Base-by-base conservation (phyloP, 148 eudicot species). In the Nepenthes mirabilis region DNA sequence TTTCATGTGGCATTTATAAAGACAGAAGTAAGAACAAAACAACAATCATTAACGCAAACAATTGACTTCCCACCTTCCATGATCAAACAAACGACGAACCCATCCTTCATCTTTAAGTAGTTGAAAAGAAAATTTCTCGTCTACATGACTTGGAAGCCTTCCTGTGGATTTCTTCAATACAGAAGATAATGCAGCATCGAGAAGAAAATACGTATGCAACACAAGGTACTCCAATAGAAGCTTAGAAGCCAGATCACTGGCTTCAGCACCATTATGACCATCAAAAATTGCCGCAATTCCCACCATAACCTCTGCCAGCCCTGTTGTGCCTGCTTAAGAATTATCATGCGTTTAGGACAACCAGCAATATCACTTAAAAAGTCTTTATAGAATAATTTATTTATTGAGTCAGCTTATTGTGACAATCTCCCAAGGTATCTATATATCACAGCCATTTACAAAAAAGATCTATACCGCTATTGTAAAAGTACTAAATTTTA, bases 261-360 rank as follows among this genome's bases (percentile, higher is more conserved):
- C 97, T 81, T 93, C 97, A 35, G 89, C 79, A 62, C 99, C 99
- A 76, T 89, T 89, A 67, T 93, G 99, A 36, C 97, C 99, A 68
- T 93, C 99, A 70, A 93, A 89, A 76, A 93, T 84, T 34, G 99
- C 99, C 70, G 84, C 72, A 36, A 93, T 62, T 23, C 86, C 89
- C 67, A 84, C 84, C 47, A 61, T 61, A 37, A 83, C 81, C 69
- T 93, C 97, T 52, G 72, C 81, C 65, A 89, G 55, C 59, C 95
- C 97, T 45, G 62, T 64, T 51, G 70, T 63, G 65, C 97, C 96
- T 89, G 81, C 63, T 51, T 33, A 72, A 77, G 32, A 57, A 71
- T 62, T 9, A 58, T 2, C 4, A 5, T 14, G 13, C 7, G 37
- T 23, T 13, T 1, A 37, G 3, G 2, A 34, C 43, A 12, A n/a